A percentile compares a stretch with the other conserved stretches of the same genome.
Conservation (phyloP, 441 rosid species). For the Pelargonium cotyledonis region DNA sequence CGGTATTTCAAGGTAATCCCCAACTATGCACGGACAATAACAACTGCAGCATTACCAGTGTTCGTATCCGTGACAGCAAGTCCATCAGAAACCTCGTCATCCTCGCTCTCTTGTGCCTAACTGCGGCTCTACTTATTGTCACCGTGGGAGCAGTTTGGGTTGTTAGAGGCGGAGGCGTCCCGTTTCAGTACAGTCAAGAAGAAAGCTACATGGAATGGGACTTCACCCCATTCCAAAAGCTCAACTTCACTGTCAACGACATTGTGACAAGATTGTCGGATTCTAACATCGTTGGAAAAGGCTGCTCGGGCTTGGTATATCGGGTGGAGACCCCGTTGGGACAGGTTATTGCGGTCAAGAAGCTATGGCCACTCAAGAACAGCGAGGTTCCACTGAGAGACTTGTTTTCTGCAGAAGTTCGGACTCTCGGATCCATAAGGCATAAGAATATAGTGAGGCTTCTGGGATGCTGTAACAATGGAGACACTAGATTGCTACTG, state of each 20-base stretch:
- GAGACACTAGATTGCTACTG: conserved; percentile 49
- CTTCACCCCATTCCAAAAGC: conserved; percentile 49
- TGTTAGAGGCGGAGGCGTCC: conserved; percentile 30
- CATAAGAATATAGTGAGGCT: conserved; percentile 68
- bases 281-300: conserved; percentile 52
- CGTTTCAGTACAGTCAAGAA: conserved; percentile 23
- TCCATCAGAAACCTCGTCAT: conserved; percentile 34
- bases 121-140: conserved; percentile 28
- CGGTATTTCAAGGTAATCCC: conserved; percentile 45
- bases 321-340: conserved; percentile 48
- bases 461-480: conserved; percentile 56
- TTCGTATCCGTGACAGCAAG: conserved; percentile 20
- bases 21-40: conserved; percentile 41
- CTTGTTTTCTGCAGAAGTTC: conserved; percentile 61
- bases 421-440: conserved; percentile 57
- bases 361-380: conserved; percentile 54
- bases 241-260: conserved; percentile 43
- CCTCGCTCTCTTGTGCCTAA: conserved; percentile 37
- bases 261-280: conserved; percentile 44
- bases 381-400: conserved; percentile 50
- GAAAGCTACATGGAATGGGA: conserved; percentile 38
- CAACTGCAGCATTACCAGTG: conserved; percentile 22
- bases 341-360: conserved; percentile 67
- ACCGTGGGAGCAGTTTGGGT: conserved; percentile 29
- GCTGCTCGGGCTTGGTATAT: conserved; percentile 62